Percentiles rank a stretch among this genome's conserved stretches.
Evolutionary conservation across 257 asterid species (phyloP).

Genomic region (Solanum gracilifrons): DNA sequence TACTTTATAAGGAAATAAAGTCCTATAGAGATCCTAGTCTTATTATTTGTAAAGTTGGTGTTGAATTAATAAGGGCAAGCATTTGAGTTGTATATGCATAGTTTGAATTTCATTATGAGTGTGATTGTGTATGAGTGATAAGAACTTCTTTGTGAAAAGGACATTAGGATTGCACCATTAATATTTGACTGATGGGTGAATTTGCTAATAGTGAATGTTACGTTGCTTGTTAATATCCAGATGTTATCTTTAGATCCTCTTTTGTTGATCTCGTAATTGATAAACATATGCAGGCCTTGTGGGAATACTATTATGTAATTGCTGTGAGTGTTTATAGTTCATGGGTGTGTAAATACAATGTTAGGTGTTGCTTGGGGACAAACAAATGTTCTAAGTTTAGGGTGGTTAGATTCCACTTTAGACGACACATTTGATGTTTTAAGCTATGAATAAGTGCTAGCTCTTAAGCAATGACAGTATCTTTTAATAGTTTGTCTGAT

Average conservation of each 20-base stretch:
- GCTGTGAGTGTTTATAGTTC: background rate
- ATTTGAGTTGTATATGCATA: background rate
- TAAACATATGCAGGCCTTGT: background rate
- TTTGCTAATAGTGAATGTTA: background rate
- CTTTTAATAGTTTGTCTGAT: too few relatives aligned
- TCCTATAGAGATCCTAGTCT: background rate
- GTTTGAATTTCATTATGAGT: too few relatives aligned
- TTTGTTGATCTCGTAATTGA: background rate
- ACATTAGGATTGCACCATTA: background rate
- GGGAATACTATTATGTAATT: background rate
- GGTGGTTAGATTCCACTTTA: background rate
- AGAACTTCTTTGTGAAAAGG: background rate
- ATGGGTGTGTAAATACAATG: too few relatives aligned
- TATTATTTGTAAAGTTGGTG: background rate
- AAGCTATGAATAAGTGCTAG: background rate
- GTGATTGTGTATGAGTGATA: background rate
- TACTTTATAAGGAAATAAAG: background rate
- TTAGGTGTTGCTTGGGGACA: background rate
- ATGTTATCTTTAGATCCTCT: background rate
- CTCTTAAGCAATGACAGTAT: background rate
- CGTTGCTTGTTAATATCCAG: background rate
- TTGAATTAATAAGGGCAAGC: too few relatives aligned
- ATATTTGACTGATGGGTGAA: background rate
- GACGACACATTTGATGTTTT: background rate
- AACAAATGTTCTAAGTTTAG: background rate